A percentile compares a stretch with the other conserved stretches of the same genome.
Conservation (phyloP, 345 rosid genomes). For the Viola odorata region DNA sequence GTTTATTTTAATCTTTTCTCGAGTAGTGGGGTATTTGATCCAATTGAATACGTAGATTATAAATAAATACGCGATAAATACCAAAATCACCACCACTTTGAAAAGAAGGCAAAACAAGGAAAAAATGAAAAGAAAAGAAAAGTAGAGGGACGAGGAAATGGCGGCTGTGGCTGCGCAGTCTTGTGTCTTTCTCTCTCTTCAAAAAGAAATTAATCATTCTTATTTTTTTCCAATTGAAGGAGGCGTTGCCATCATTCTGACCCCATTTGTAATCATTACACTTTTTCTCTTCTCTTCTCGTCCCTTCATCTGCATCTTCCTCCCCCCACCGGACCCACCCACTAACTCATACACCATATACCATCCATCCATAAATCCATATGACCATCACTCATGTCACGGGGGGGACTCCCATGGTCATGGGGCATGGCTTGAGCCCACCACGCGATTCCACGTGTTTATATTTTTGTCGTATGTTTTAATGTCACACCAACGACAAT, state of each 20-base stretch:
- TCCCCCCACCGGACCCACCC: background rate
- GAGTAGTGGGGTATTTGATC: too few relatives aligned
- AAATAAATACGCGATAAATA: background rate
- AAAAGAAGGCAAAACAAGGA: too few relatives aligned
- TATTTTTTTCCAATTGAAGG: slow-evolving; percentile 11
- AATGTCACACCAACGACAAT: too few relatives aligned
- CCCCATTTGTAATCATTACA: slow-evolving; percentile 45
- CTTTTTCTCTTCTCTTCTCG: slow-evolving; percentile 1
- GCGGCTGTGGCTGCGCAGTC: slow-evolving; percentile 71
- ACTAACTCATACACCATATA: background rate
- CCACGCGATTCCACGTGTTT: too few relatives aligned
- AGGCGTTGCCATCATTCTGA: slow-evolving; percentile 32
- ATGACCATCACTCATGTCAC: too few relatives aligned
- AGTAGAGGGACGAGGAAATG: slow-evolving; percentile 31
- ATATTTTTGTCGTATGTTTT: too few relatives aligned
- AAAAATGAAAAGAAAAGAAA: background rate
- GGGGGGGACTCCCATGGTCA: too few relatives aligned
- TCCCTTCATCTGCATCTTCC: slow-evolving; percentile 1
- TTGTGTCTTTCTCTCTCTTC: slow-evolving; percentile 13
- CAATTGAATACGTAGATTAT: background rate
- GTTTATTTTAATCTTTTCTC: background rate
- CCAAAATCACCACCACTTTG: slow-evolving; percentile 9
- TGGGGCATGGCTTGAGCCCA: too few relatives aligned
- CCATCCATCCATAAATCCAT: background rate
- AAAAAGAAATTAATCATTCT: slow-evolving; percentile 7